A percentile compares a stretch with the other conserved stretches of the same genome.
phyloP scores from a whole-genome alignment of 176 grass and related monocot genomes.

The sorghum (Sorghum bicolor) region DNA sequence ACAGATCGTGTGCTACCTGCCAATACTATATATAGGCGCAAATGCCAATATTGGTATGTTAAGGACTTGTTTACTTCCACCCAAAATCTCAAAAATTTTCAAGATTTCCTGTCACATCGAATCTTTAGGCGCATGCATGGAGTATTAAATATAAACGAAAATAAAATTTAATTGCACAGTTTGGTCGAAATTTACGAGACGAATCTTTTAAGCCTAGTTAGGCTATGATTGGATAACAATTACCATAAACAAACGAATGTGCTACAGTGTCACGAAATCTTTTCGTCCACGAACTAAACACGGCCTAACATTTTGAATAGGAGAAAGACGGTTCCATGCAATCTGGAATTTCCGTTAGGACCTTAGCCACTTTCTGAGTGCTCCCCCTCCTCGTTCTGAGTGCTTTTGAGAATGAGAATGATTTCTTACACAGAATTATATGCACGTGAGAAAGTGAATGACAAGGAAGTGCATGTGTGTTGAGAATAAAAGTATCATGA shows the following conservation, averaged over 20 bases:
- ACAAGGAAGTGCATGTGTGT: not conserved
- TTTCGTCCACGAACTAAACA: too few relatives aligned
- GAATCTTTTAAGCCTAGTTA: too few relatives aligned
- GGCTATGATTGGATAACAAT: too few relatives aligned
- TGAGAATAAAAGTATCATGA: not conserved
- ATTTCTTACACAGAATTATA: not conserved
- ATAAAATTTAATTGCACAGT: too few relatives aligned
- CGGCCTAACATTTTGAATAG: not conserved
- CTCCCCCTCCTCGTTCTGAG: not conserved
- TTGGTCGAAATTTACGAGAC: too few relatives aligned
- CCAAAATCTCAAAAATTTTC: too few relatives aligned
- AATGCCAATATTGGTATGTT: not conserved
- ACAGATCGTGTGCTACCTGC: not conserved
- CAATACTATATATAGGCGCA: not conserved
- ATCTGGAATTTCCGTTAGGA: not conserved
- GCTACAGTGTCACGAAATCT: too few relatives aligned
- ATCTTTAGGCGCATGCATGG: too few relatives aligned
- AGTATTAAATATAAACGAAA: too few relatives aligned
- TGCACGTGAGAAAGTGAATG: not conserved
- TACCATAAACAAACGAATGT: too few relatives aligned
- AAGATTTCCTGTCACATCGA: too few relatives aligned
- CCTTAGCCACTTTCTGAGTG: not conserved
- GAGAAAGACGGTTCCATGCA: not conserved
- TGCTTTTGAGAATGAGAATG: slow-evolving; percentile 20
- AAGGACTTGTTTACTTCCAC: too few relatives aligned